phyloP scores from a whole-genome alignment of 352 stramenopile species.

The Aphanomyces astaci region DNA sequence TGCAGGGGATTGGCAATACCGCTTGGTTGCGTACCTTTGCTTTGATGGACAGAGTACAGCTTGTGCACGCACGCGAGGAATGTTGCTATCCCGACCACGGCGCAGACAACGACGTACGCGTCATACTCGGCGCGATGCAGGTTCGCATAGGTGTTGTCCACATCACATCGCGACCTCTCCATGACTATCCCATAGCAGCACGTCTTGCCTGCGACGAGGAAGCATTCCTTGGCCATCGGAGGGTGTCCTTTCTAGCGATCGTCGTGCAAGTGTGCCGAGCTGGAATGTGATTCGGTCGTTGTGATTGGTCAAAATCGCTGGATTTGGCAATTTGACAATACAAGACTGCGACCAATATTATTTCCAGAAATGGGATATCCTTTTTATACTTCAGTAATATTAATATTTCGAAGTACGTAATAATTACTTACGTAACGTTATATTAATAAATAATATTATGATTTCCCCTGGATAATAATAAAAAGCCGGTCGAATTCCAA shows the following conservation, averaged over 20 bases:
- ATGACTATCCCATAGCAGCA: slow-evolving; percentile 11
- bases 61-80: slow-evolving; percentile 13
- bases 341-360: no score
- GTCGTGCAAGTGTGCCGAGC: no score
- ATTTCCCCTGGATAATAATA: no score
- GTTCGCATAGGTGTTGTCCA: slow-evolving; percentile 9
- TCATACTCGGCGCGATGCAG: neutral
- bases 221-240: neutral
- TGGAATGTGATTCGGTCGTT: neutral
- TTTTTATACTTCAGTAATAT: no score
- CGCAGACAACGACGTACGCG: neutral
- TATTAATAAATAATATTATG: no score
- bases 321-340: no score
- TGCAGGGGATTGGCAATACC: no score
- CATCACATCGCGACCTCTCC: neutral
- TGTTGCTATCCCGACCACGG: neutral
- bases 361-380: no score
- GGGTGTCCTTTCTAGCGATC: neutral
- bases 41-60: neutral
- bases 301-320: neutral
- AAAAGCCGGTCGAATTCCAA: neutral
- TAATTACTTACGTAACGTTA: no score
- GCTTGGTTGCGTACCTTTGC: neutral
- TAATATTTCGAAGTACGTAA: no score
- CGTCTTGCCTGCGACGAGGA: neutral